Conservation (phyloP, 495 filamentous ascomycete genomes). For the Aspergillus cristatus region DNA sequence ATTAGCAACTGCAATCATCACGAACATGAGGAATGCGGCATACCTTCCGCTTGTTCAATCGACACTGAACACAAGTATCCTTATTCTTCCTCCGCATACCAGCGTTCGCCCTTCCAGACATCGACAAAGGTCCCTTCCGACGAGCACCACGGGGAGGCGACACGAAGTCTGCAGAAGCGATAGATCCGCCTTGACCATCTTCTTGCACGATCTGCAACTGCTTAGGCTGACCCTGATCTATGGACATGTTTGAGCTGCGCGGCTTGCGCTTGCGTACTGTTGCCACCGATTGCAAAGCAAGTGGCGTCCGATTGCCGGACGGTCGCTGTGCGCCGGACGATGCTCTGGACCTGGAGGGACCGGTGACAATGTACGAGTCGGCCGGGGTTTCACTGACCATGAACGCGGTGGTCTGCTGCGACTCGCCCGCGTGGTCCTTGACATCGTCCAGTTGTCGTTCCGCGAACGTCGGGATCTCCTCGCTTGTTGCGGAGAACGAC, state of each 20-base stretch:
- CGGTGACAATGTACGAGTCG: conserved; percentile 21
- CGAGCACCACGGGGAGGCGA: conserved; percentile 38
- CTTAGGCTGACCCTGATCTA: conserved; percentile 24
- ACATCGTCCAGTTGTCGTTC: conserved; percentile 28
- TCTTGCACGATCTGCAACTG: conserved; percentile 41
- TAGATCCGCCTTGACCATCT: conserved; percentile 38
- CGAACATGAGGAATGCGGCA: conserved; percentile 2
- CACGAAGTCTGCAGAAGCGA: conserved; percentile 41
- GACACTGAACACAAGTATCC: conserved; percentile 41
- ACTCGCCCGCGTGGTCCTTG: conserved; percentile 15
- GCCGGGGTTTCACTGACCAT: conserved; percentile 31
- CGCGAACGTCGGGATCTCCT: conserved; percentile 23
- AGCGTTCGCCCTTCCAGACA: conserved; percentile 37
- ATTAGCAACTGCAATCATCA: conserved; percentile 2
- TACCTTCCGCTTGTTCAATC: conserved; percentile 42
- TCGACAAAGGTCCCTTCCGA: conserved; percentile 37
- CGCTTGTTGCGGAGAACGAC: conserved; percentile 29
- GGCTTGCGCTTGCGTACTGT: conserved; percentile 36
- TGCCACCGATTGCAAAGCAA: conserved; percentile 28
- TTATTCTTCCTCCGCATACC: conserved; percentile 40
- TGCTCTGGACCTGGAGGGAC: conserved; percentile 19
- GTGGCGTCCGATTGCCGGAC: conserved; percentile 18
- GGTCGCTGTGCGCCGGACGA: conserved; percentile 20
- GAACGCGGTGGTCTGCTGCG: conserved; percentile 27
- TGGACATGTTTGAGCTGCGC: conserved; percentile 18